These are phyloP conservation scores for Luvunga scandens DNA, from an alignment of 345 rosid genomes.

Conservation along the genomic window DNA sequence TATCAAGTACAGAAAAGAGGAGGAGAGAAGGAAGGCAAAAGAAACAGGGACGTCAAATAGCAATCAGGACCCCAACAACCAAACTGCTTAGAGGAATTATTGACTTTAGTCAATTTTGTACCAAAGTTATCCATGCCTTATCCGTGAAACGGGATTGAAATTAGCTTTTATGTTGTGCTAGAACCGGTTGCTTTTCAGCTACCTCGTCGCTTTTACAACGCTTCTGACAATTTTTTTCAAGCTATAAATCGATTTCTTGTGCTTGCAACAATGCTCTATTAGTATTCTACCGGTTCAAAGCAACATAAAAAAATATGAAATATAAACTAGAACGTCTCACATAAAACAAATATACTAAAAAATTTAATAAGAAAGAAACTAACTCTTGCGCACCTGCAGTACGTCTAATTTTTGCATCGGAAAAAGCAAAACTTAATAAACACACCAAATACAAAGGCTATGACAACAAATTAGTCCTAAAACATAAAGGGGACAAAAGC, in stretches of 20 bases:
- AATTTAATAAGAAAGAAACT: neutral
- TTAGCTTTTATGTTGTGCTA: neutral
- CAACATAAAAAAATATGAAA: neutral
- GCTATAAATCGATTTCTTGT: neutral
- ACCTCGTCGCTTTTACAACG: neutral
- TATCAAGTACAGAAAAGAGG: constrained; percentile 33
- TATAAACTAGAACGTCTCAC: neutral
- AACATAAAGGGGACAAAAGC: neutral
- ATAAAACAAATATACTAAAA: neutral
- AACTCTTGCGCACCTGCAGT: neutral
- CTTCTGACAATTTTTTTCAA: neutral
- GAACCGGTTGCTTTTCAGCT: neutral
- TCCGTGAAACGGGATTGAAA: neutral
- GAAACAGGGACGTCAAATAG: neutral
- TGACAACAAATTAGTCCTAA: constrained; percentile 5
- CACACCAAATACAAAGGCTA: constrained; percentile 13
- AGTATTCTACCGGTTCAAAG: neutral
- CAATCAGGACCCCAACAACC: neutral
- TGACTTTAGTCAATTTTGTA: neutral
- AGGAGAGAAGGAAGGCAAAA: constrained; percentile 10
- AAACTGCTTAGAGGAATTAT: neutral
- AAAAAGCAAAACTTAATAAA: neutral
- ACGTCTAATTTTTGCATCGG: constrained; percentile 2
- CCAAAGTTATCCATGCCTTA: neutral
- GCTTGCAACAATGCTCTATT: neutral